Conservation (phyloP, 2,329 filamentous ascomycete species). For the Fusarium irregulare region DNA sequence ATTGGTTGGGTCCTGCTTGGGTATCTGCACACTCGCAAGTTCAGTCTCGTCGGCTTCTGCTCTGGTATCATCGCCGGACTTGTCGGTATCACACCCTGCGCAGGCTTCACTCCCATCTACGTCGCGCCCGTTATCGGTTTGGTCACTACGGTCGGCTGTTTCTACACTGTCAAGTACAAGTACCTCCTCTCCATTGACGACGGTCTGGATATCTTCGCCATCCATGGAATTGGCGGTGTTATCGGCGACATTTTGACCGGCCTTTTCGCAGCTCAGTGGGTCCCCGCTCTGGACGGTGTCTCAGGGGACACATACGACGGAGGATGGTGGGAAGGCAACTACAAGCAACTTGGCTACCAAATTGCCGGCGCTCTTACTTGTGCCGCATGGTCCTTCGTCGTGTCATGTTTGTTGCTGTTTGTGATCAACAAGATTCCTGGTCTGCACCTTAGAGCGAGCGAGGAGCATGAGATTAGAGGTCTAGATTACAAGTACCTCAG, state of each 20-base stretch:
- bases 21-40: constrained; percentile 56
- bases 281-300: constrained; percentile 64
- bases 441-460: constrained; percentile 64
- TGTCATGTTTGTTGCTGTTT: constrained; percentile 64
- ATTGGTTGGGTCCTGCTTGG: constrained; percentile 66
- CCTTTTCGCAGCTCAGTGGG: constrained; percentile 63
- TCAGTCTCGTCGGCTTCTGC: constrained; percentile 49
- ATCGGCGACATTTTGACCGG: constrained; percentile 68
- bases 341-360: constrained; percentile 66
- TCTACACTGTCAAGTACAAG: constrained; percentile 61
- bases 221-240: constrained; percentile 69
- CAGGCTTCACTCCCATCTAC: constrained; percentile 65
- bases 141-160: constrained; percentile 60
- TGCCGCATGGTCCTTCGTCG: constrained; percentile 64
- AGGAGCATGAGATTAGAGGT: constrained; percentile 66
- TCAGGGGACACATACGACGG: constrained; percentile 56
- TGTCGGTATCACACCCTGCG: constrained; percentile 69
- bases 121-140: constrained; percentile 63
- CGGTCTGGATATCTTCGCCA: constrained; percentile 68
- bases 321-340: constrained; percentile 64
- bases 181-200: constrained; percentile 66
- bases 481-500: constrained; percentile 56
- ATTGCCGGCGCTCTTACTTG: constrained; percentile 68
- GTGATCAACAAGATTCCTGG: constrained; percentile 69
- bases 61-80: constrained; percentile 67